Base-by-base conservation (phyloP, 2,329 filamentous ascomycete genomes). In the Calonectria hongkongensis region DNA sequence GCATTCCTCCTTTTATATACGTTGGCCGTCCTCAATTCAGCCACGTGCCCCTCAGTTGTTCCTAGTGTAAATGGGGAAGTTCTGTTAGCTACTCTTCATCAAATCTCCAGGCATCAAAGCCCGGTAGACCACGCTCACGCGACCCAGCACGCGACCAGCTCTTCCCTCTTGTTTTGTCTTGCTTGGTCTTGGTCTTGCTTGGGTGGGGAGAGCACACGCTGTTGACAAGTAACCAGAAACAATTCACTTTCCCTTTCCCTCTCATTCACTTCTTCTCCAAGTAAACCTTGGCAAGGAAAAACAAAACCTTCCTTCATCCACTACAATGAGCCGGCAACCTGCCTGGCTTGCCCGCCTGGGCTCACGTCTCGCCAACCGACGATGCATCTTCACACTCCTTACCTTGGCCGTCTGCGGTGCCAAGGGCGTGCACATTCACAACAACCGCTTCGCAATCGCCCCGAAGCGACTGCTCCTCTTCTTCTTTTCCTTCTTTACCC, bases 401-500 rank as follows among this genome's bases (percentile, higher is more conserved):
- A 77, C 78, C n/a, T 69, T 83, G 72, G 76, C 82, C 21, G 69
- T 83, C 66, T 73, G 81, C 41, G 75, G 76, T 48, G 81, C 82
- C 33, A 84, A 84, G 67, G 71, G 76, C 8, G 74, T 80, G 3
- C 83, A 84, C 68, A 74, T 84, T 43, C 79, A 80, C 66, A 82
- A 79, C 41, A 81, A 85, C 36, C 71, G 80, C 25, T 74, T 73
- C 7, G 81, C 83, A 7, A 70, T 84, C n/a, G 78, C 82, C 0
- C 69, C 76, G 3, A 75, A 76, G n/a, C 76, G 81, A 39, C 72
- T 84, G 66, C 27, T 79, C 10, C 79, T 76, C 1, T 85, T 81
- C 73, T 80, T 80, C 27, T 78, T 81, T 13, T 83, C 83, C 2
- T 85, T 85, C 68, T 84, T 83, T 68, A 76, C 79, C 4, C 83